Evolutionary conservation across 2,329 filamentous ascomycete genomes (phyloP), one percentile per base, ranked within the genome.

Genomic region (Laburnicola sp.): DNA sequence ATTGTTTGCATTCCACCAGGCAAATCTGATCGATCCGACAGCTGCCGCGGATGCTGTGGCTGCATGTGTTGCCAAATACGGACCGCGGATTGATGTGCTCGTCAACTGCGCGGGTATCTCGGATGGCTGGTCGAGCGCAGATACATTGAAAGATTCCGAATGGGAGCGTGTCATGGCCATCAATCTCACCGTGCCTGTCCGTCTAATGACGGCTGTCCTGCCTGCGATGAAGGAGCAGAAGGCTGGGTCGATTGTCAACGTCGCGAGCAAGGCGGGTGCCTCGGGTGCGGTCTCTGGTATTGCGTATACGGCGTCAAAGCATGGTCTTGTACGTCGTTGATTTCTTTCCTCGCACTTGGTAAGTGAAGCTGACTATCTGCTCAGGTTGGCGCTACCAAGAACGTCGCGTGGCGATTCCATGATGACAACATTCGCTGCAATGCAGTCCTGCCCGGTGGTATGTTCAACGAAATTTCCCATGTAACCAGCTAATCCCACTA

Each of bases 361-460:
- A 25, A 23, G 9, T 25, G 4, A 22, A 11, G 27, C 51, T 56
- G 9, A 56, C 37, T 6, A 0, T 16, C 21, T 8, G 35, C 21
- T 10, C 5, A 73, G 70, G 64, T 77, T 8, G 76, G 76, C 6
- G 74, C 75, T 7, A 79, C 76, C 1, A 78, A 77, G 55, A 78
- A 78, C 48, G 74, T 77, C 0, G 76, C 77, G 11, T 79, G 74
- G 71, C 65, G 75, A 4, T 78, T 78, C 53, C 70, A 70, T 22
- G 69, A 75, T 32, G 73, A 78, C 27, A 71, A 72, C 6, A 77
- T 80, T 42, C 66, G 76, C 6, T 78, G 75, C 56, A 79, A 79
- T 55, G 75, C 73, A 21, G 66, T 79, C 3, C 68, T 77, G 3
- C 76, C 77, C 2, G 74, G 73, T 38, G 66, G 69, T 69, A 57